Evolutionary conservation across 306 rosid genomes (phyloP).

Genomic region (Sophora flavescens): DNA sequence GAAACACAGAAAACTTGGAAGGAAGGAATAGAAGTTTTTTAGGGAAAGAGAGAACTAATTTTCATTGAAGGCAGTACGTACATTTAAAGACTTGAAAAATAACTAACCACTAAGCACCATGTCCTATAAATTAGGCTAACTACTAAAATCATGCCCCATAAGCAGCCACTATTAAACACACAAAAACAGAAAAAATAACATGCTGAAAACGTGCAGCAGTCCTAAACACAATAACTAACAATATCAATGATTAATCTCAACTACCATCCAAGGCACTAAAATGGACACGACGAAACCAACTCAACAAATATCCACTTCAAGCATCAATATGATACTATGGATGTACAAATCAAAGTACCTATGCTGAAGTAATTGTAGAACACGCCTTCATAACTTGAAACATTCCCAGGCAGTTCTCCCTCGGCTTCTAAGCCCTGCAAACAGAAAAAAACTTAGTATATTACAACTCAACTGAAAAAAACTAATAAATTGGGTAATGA

Average conservation of each 20-base stretch:
- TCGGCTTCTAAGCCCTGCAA: slow-evolving; percentile 77
- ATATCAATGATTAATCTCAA: slow-evolving; percentile 27
- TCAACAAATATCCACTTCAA: slow-evolving; percentile 19
- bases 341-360: slow-evolving; percentile 62
- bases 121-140: too few relatives aligned
- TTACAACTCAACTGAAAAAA: not conserved
- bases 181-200: too few relatives aligned
- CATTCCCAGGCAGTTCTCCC: slow-evolving; percentile 76
- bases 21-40: too few relatives aligned
- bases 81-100: too few relatives aligned
- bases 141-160: too few relatives aligned
- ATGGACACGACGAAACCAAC: slow-evolving; percentile 37
- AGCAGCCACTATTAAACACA: too few relatives aligned
- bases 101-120: too few relatives aligned
- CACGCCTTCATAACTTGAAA: slow-evolving; percentile 78
- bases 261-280: slow-evolving; percentile 10
- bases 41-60: too few relatives aligned
- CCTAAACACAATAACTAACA: too few relatives aligned
- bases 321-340: slow-evolving; percentile 21
- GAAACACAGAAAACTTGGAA: too few relatives aligned
- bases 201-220: too few relatives aligned
- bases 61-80: too few relatives aligned
- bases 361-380: slow-evolving; percentile 96
- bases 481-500: not conserved
- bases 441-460: slow-evolving; percentile 42